Evolutionary conservation across 768 basidiomycete species (phyloP).

Genomic region (Phlegmacium glaucopus): DNA sequence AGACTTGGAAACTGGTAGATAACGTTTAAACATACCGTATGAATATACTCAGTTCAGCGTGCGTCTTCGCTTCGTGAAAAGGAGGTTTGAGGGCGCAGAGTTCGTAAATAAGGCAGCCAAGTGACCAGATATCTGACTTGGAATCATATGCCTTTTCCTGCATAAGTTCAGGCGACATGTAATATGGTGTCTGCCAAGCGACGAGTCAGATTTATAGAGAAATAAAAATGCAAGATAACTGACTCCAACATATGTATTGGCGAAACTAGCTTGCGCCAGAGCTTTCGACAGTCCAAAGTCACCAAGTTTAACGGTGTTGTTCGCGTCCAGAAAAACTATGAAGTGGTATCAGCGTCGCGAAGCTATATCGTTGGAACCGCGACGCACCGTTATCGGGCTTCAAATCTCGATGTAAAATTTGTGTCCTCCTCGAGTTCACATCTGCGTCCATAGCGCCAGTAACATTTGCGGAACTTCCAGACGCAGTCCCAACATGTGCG

Average conservation of each 20-base stretch:
- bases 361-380: background rate
- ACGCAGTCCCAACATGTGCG: conserved; percentile 42
- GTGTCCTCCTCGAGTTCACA: conserved; percentile 54
- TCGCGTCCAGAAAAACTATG: conserved; percentile 85
- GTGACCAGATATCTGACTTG: conserved; percentile 98
- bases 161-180: conserved; percentile 99
- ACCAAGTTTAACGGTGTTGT: conserved; percentile 87
- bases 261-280: conserved; percentile 82
- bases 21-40: conserved; percentile 52
- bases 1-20: background rate
- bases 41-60: conserved; percentile 76
- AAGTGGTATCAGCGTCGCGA: background rate
- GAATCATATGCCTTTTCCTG: conserved; percentile 97
- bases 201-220: background rate
- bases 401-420: conserved; percentile 90
- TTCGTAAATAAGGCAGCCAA: conserved; percentile 96
- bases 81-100: conserved; percentile 92
- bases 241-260: conserved; percentile 96
- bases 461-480: conserved; percentile 32
- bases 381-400: conserved; percentile 94
- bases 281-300: conserved; percentile 97
- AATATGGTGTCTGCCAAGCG: conserved; percentile 85
- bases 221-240: conserved; percentile 22
- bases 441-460: conserved; percentile 32
- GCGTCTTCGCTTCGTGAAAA: conserved; percentile 91